Evolutionary conservation across 768 basidiomycete species (phyloP), one percentile per base, ranked within the genome.

Genomic region (Boletus subcaerulescens): DNA sequence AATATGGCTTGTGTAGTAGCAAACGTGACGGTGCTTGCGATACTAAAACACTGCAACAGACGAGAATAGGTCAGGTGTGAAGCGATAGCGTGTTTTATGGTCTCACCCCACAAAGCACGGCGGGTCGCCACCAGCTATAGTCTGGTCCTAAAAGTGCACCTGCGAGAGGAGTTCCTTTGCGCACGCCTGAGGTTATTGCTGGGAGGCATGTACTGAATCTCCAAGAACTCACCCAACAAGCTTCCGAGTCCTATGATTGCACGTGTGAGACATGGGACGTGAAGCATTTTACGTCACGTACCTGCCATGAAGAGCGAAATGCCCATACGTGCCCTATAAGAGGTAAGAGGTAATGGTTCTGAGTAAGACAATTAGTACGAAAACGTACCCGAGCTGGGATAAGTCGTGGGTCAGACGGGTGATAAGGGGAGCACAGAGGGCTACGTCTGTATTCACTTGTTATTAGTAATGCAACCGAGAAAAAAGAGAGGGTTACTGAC

Each of bases 61-160:
- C 33, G 6, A 35, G 33, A 38, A 38, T 40, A 22, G 18, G 32
- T 60, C 52, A 62, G 48, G 22, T 5, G 29, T n/a, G 32, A 38
- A 24, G 42, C 6, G 35, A 40, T 15, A 42, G 9, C 22, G 18
- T 47, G 20, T 5, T 15, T 45, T 20, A 45, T 33, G 42, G 15
- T 45, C 62, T 55, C 57, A 75, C 69, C 51, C 81, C 83, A 38
- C 78, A 72, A 58, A 83, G 81, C 18, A 82, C 54, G 9, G 77
- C 76, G 5, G 83, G 80, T 44, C 73, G 71, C 80, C 80, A 84
- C 84, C 84, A 86, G 2, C 67, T 55, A 53, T 78, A 83, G 8
- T 71, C 61, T n/a, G 72, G 56, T 2, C 80, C 75, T 3, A 86
- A 69, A n/a, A 85, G 69, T 7, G 78, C 77, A 1, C 84, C 84